phyloP scores from a whole-genome alignment of 2,329 filamentous ascomycete species.

The Tolypocladium sp. region DNA sequence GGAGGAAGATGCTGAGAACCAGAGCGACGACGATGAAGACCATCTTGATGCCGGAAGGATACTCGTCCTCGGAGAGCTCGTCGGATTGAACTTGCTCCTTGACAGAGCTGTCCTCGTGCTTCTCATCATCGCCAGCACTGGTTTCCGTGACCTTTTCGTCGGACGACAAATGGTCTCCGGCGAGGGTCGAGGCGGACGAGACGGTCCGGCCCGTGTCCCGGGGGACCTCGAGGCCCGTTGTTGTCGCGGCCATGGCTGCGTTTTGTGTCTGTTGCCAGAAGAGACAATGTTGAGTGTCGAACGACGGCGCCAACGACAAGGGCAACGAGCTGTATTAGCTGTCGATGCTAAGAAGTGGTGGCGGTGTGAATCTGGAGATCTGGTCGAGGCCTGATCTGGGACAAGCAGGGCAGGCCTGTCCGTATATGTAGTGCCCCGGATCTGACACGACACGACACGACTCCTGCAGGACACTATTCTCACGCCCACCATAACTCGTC shows the following conservation, averaged over 20 bases:
- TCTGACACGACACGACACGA: neutral
- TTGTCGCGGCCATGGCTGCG: neutral
- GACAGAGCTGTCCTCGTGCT: slow-evolving; percentile 2
- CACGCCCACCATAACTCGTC: neutral
- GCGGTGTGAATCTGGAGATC: neutral
- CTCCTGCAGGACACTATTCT: neutral
- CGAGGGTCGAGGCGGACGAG: slow-evolving; percentile 19
- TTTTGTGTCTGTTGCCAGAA: neutral
- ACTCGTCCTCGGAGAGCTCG: slow-evolving; percentile 21
- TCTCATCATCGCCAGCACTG: slow-evolving; percentile 4
- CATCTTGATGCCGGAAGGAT: slow-evolving; percentile 28
- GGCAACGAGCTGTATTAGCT: neutral
- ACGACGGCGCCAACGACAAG: too few relatives aligned
- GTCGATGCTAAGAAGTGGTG: neutral
- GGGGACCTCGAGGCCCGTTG: slow-evolving; percentile 13
- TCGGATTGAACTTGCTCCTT: slow-evolving; percentile 1
- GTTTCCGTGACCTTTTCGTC: slow-evolving; percentile 14
- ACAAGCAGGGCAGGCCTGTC: neutral
- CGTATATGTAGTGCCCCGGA: neutral
- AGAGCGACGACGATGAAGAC: slow-evolving; percentile 36
- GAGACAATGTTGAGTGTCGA: too few relatives aligned
- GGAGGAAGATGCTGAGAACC: slow-evolving; percentile 37
- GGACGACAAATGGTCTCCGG: slow-evolving; percentile 13
- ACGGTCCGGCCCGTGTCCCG: slow-evolving; percentile 10
- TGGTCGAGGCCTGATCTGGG: neutral